Base-by-base conservation (phyloP, 2,329 filamentous ascomycete genomes). In the Trichoderma sp. region DNA sequence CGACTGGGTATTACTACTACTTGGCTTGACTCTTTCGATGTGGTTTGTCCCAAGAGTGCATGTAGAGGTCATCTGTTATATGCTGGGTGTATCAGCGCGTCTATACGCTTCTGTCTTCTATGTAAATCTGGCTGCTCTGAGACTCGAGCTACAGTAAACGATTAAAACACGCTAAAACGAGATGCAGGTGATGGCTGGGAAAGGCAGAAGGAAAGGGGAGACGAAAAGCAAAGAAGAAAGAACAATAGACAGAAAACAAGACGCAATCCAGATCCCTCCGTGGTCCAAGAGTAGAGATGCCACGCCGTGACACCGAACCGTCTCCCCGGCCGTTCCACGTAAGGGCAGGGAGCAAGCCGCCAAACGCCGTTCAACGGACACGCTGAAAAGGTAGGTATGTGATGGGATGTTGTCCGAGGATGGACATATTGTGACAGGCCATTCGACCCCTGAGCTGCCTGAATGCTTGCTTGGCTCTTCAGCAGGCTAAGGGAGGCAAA, bases 361-460 rank as follows among this genome's bases (percentile, higher is more conserved):
- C 60, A 44, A 66, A 66, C 65, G 65, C 65, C 65, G 48, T 30
- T n/a, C 54, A 66, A 50, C 41, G 28, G 48, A 66, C 50, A 41
- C 55, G 61, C 61, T 60, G 15, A 4, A 54, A 26, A 21, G 15
- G 50, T 54, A 54, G 28, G 30, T 39, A 54, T 24, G 26, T 58
- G 17, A 17, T 24, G 26, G 28, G 39, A 64, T 45, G 61, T 48
- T 17, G 45, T 63, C 44, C 51, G 14, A 39, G 34, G 30, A 15
- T 14, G 56, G 44, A 44, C 51, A 21, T 24, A 21, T 26, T 6
- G 12, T 26, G 45, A 61, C 54, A 45, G 39, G 41, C 39, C 26
- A 64, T 30, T n/a, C 45, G 52, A 30, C 39, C 28, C 24, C 30
- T 24, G 21, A 24, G 28, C 28, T 34, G 7, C 30, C 10, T 9